phyloP scores from a whole-genome alignment of 1,284 basidiomycete genomes.

The Ceratobasidium sp. region DNA sequence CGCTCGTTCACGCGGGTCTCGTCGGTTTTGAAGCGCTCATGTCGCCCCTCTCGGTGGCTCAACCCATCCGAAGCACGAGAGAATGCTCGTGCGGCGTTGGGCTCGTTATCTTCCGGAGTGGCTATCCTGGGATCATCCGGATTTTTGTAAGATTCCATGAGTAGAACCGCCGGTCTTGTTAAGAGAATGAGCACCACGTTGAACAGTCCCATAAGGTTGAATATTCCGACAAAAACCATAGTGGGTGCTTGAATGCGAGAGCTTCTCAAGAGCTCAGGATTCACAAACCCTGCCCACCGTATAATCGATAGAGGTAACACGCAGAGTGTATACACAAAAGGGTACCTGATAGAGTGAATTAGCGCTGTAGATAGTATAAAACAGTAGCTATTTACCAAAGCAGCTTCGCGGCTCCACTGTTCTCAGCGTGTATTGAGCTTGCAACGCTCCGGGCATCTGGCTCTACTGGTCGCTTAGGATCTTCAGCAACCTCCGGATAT shows the following conservation, averaged over 20 bases:
- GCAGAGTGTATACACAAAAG: slow-evolving; percentile 33
- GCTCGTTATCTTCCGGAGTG: background rate
- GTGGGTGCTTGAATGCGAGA: slow-evolving; percentile 2
- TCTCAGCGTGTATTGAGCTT: slow-evolving; percentile 7
- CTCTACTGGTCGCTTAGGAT: background rate
- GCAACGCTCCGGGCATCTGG: background rate
- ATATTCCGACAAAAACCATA: slow-evolving; percentile 29
- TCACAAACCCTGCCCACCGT: slow-evolving; percentile 33
- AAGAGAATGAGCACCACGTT: slow-evolving; percentile 20
- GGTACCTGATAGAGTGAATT: slow-evolving; percentile 14
- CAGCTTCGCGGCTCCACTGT: slow-evolving; percentile 14
- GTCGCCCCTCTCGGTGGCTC: background rate
- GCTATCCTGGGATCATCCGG: background rate
- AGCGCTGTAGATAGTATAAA: background rate
- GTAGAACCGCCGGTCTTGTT: slow-evolving; percentile 17
- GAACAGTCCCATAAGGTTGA: slow-evolving; percentile 38
- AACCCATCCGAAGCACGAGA: background rate
- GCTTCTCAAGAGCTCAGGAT: slow-evolving; percentile 11
- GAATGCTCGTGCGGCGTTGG: background rate
- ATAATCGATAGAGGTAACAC: slow-evolving; percentile 29
- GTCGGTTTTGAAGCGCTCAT: background rate
- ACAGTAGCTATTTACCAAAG: slow-evolving; percentile 9
- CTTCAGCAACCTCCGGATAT: background rate
- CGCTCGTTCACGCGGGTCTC: background rate
- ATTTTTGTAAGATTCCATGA: background rate